Conservation (phyloP, 2,329 filamentous ascomycete species). For the Cadophora sp. region DNA sequence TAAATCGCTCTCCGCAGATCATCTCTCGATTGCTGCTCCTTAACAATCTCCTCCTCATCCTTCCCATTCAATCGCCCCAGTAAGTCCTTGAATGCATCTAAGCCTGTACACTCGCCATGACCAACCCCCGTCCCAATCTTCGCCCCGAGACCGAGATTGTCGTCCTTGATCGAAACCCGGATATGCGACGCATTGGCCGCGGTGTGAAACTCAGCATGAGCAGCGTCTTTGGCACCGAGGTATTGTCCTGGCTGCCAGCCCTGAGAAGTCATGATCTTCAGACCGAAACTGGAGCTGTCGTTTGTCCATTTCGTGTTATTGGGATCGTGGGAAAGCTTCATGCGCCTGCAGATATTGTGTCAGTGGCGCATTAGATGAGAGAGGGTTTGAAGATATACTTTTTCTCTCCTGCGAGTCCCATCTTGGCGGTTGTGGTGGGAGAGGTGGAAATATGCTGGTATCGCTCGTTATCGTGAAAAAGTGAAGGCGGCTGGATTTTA, state of each 20-base stretch:
- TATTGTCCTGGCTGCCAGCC: conserved; percentile 89
- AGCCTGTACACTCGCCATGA: conserved; percentile 78
- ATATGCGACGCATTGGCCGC: conserved; percentile 86
- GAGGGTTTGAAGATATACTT: conserved; percentile 57
- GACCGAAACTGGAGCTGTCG: conserved; percentile 83
- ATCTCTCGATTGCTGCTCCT: conserved; percentile 71
- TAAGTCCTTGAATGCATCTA: conserved; percentile 86
- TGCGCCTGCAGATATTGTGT: conserved; percentile 53
- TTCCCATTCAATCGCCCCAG: conserved; percentile 91
- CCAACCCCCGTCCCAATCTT: conserved; percentile 71
- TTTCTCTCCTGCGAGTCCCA: conserved; percentile 74
- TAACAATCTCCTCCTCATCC: conserved; percentile 72
- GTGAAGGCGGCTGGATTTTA: conserved; percentile 17
- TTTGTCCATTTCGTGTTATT: conserved; percentile 95
- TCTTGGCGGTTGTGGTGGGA: conserved; percentile 45
- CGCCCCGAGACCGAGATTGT: conserved; percentile 88
- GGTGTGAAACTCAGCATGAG: conserved; percentile 78
- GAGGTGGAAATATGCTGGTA: neutral
- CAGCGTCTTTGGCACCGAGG: conserved; percentile 78
- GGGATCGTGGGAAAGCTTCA: conserved; percentile 85
- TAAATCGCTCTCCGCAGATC: conserved; percentile 77
- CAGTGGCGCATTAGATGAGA: neutral
- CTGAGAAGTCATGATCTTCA: conserved; percentile 85
- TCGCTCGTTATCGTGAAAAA: conserved; percentile 34
- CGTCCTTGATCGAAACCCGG: conserved; percentile 84